These are phyloP conservation scores for Verticillium nubilum DNA, from an alignment of 2,329 filamentous ascomycete species.

Conservation along the genomic window DNA sequence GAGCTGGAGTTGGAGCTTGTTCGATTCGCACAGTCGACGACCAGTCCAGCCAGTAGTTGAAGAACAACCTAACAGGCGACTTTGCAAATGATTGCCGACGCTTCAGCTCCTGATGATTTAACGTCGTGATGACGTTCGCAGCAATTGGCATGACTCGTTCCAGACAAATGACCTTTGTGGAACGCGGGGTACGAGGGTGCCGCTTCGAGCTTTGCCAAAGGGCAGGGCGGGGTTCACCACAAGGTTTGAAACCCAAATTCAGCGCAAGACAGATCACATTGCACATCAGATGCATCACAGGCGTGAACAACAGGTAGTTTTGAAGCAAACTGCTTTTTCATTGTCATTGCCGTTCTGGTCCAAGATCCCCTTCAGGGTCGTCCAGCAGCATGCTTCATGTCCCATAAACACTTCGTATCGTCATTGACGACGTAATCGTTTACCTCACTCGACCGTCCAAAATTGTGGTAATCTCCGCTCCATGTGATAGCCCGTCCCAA, in stretches of 20 bases:
- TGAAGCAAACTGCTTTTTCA: slow-evolving; percentile 3
- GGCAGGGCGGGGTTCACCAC: background rate
- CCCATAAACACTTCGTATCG: slow-evolving; percentile 4
- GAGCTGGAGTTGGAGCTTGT: too few species aligned
- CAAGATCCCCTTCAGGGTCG: background rate
- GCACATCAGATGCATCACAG: too few species aligned
- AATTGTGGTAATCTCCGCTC: background rate
- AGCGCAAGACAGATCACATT: too few species aligned
- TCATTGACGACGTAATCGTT: slow-evolving; percentile 2
- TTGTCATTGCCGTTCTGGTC: slow-evolving; percentile 2
- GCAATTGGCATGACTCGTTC: background rate
- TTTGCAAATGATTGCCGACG: background rate
- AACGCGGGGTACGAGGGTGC: background rate
- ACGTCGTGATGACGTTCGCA: background rate
- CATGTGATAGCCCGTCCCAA: slow-evolving; percentile 1
- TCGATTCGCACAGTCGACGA: too few species aligned
- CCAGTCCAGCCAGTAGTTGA: too few species aligned
- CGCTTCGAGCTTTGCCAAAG: background rate
- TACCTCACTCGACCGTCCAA: slow-evolving; percentile 1
- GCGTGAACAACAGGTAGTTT: too few species aligned
- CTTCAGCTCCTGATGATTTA: background rate
- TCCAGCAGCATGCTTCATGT: background rate
- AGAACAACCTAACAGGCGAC: too few species aligned
- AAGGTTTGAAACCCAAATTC: background rate
- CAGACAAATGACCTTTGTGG: background rate